Percentiles rank a stretch among this genome's conserved stretches.
phyloP scores from a whole-genome alignment of 2,329 filamentous ascomycete genomes.

The Talaromyces marneffei region DNA sequence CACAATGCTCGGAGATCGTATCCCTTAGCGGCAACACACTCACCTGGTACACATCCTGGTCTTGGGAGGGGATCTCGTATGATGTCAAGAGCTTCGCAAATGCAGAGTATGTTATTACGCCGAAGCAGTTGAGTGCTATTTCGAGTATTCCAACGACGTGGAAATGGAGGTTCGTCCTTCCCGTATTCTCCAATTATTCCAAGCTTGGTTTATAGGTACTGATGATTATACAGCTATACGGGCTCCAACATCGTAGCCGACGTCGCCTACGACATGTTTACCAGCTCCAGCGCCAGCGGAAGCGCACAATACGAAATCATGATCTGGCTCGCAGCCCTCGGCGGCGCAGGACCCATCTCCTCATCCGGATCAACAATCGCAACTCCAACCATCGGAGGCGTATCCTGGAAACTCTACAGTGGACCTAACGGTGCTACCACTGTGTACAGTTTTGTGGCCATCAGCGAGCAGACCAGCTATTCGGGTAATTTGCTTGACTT shows the following conservation, averaged over 20 bases:
- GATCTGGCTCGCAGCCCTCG: slow-evolving; percentile 58
- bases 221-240: slow-evolving; percentile 38
- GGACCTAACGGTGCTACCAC: slow-evolving; percentile 54
- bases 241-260: slow-evolving; percentile 49
- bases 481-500: slow-evolving; percentile 54
- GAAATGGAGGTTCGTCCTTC: slow-evolving; percentile 36
- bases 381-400: slow-evolving; percentile 49
- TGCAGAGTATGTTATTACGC: slow-evolving; percentile 35
- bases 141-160: slow-evolving; percentile 41
- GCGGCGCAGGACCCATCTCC: slow-evolving; percentile 53
- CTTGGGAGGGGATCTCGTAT: slow-evolving; percentile 37
- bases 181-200: neutral
- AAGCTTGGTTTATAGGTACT: neutral
- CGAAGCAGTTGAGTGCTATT: slow-evolving; percentile 31
- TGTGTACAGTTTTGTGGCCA: slow-evolving; percentile 57
- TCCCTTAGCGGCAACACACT: slow-evolving; percentile 31
- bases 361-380: slow-evolving; percentile 46
- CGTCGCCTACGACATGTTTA: slow-evolving; percentile 60
- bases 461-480: slow-evolving; percentile 47
- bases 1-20: slow-evolving; percentile 41
- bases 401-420: slow-evolving; percentile 54
- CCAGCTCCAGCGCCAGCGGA: slow-evolving; percentile 42
- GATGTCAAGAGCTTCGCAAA: slow-evolving; percentile 47
- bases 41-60: slow-evolving; percentile 43
- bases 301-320: slow-evolving; percentile 57